A percentile compares a stretch with the other conserved stretches of the same genome.
Conservation (phyloP, 768 basidiomycete species). For the Gelatoporia subvermispora region DNA sequence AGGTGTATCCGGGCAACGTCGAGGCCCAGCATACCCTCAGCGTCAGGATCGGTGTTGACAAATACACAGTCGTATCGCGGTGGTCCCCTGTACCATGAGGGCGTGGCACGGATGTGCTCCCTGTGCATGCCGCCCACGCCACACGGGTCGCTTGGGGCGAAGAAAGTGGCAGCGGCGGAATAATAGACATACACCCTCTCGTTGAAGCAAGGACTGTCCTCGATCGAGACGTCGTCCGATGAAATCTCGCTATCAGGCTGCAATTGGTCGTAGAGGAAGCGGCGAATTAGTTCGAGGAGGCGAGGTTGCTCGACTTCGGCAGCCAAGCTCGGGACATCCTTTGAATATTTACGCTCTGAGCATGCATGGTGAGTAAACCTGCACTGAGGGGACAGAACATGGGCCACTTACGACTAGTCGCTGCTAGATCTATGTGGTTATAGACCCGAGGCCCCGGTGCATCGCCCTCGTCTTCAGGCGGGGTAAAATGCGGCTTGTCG, state of each 20-base stretch:
- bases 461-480: background rate
- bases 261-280: background rate
- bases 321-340: background rate
- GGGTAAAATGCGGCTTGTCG: background rate
- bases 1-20: slow-evolving; percentile 13
- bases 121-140: slow-evolving; percentile 22
- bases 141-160: slow-evolving; percentile 24
- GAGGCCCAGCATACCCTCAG: slow-evolving; percentile 15
- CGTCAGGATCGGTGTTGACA: slow-evolving; percentile 6
- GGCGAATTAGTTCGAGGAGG: background rate
- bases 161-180: slow-evolving; percentile 15
- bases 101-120: slow-evolving; percentile 18
- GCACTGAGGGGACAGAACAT: too few species aligned
- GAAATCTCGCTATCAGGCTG: background rate
- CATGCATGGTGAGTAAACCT: background rate
- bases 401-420: background rate
- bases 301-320: background rate
- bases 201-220: background rate
- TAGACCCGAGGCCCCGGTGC: background rate
- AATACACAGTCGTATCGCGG: slow-evolving; percentile 20
- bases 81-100: slow-evolving; percentile 16
- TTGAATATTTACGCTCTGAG: background rate
- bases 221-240: background rate
- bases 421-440: background rate
- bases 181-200: background rate